Base-by-base conservation (phyloP, 768 basidiomycete genomes). In the Lactarius trivialis region DNA sequence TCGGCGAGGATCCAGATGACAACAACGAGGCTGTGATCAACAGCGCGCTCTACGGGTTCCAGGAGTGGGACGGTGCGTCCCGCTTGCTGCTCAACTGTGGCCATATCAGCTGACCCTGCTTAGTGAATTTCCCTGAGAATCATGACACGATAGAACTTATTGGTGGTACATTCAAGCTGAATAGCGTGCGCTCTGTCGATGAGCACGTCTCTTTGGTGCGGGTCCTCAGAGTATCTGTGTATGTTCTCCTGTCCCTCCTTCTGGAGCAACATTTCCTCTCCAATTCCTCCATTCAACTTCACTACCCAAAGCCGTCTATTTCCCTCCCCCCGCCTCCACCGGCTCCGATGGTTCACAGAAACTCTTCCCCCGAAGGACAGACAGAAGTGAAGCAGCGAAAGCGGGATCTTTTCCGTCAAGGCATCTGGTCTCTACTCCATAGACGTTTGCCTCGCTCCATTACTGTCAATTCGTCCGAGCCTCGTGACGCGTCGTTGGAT, bases 151-250 rank as follows among this genome's bases (percentile, higher is more conserved):
- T 72, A 37, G 52, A 72, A 4, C 70, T 86, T 34, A 77, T 88
- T 8, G 86, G 87, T 5, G 87, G 86, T 0, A 85, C 81, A 1
- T 88, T 89, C 69, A 69, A 74, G 1, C 76, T 89, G 61, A 76
- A 74, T 63, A 83, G 81, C 11, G 66, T 80, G 15, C 71, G 70
- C 14, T 79, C 81, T 1, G 68, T 72, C 1, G 34, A 68, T 4
- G 79, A 83, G 57, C 77, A 85, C 65, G 64, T 67, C 3, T 61
- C 76, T 0, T 75, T 89, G 0, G 70, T 72, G 53, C 77, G 75
- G 49, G 73, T 81, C 19, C 80, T 89, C 17, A 78, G 81, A 17
- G 66, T 87, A 11, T 68, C 79, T 0, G 72, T 82, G 17, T 86
- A 83, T 68, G 69, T 77, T 9, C 81, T 84, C 66, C 76, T 85